phyloP scores from a whole-genome alignment of 805 yeast genomes.

The Sugiyamaella valdiviana region DNA sequence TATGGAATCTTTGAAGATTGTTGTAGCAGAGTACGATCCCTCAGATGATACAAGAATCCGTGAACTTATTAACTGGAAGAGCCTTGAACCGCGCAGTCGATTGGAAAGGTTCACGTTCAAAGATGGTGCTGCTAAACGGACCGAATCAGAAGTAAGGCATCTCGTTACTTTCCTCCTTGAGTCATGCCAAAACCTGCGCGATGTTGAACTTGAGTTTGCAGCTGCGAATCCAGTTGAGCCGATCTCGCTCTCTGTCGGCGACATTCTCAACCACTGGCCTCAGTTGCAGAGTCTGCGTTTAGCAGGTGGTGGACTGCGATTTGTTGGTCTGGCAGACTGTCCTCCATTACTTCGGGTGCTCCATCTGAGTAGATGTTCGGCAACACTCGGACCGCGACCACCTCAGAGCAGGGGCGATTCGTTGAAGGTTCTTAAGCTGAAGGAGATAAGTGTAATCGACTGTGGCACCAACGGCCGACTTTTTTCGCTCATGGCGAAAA shows the following conservation, averaged over 20 bases:
- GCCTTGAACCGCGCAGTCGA: too few species aligned
- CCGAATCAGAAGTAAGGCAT: background rate
- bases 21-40: background rate
- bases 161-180: background rate
- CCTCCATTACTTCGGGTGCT: background rate
- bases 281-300: background rate
- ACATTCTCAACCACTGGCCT: background rate
- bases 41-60: too few species aligned
- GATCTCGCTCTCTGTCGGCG: background rate
- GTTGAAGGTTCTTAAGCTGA: background rate
- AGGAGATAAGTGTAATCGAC: background rate
- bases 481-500: background rate
- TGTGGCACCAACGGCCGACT: background rate
- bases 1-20: background rate
- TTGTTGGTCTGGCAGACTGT: background rate
- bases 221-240: background rate
- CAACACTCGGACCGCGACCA: background rate
- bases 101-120: background rate
- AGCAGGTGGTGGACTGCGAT: background rate
- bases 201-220: background rate
- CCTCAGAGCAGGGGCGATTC: background rate
- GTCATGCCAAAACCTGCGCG: background rate
- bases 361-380: background rate
- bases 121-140: background rate
- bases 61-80: too few species aligned